Conservation (phyloP, 331 rosid species). For the Malus hybrid region DNA sequence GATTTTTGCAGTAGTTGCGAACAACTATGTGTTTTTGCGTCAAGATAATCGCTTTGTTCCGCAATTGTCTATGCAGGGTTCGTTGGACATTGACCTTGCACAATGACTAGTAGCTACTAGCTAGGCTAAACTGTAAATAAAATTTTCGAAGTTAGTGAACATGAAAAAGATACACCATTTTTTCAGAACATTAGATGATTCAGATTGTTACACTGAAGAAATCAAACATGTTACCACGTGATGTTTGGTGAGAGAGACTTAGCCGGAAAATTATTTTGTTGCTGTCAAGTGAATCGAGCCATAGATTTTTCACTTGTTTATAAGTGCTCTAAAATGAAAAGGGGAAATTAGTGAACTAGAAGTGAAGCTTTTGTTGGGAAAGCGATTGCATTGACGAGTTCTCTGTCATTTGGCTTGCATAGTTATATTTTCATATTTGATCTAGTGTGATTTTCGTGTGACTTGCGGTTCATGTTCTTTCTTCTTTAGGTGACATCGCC, state of each 20-base stretch:
- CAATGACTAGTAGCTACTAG: too few relatives aligned
- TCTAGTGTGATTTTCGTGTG: neutral
- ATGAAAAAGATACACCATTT: neutral
- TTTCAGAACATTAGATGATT: neutral
- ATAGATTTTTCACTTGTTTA: neutral
- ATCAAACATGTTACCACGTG: neutral
- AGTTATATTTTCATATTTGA: neutral
- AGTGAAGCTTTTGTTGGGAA: neutral
- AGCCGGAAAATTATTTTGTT: neutral
- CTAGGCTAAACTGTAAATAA: too few relatives aligned
- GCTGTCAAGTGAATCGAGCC: neutral
- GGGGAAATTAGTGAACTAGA: neutral
- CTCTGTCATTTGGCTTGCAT: neutral
- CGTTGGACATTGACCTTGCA: too few relatives aligned
- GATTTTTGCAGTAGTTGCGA: neutral
- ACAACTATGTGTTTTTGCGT: neutral
- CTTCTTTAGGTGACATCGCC: conserved; percentile 69
- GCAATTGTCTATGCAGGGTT: too few relatives aligned
- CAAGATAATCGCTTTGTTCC: too few relatives aligned
- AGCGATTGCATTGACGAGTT: neutral
- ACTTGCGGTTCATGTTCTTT: neutral
- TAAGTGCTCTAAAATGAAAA: neutral
- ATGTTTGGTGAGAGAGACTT: conserved; percentile 1
- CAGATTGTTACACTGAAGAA: neutral
- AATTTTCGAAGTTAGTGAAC: too few relatives aligned